A percentile compares a stretch with the other conserved stretches of the same genome.
phyloP scores from a whole-genome alignment of 2,329 filamentous ascomycete species.

The Claviceps spartinae region DNA sequence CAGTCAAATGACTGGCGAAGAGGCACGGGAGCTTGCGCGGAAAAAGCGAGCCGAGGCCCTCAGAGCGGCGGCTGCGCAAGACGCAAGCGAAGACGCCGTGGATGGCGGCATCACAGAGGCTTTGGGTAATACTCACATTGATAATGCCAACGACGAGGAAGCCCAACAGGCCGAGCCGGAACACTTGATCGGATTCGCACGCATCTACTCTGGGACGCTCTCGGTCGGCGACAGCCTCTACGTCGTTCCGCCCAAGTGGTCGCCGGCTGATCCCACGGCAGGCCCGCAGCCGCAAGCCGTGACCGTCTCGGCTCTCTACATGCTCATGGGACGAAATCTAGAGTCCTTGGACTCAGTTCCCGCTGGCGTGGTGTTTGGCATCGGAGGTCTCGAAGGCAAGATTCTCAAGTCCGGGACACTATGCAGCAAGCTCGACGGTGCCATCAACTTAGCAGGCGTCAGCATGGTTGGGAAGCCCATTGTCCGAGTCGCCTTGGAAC shows the following conservation, averaged over 20 bases:
- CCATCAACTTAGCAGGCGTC: slow-evolving; percentile 82
- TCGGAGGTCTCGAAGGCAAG: slow-evolving; percentile 80
- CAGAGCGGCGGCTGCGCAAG: slow-evolving; percentile 48
- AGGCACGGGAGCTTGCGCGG: slow-evolving; percentile 75
- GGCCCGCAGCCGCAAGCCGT: slow-evolving; percentile 67
- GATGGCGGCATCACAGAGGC: slow-evolving; percentile 44
- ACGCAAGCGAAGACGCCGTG: slow-evolving; percentile 33
- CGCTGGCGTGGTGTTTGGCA: slow-evolving; percentile 89
- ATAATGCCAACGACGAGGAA: slow-evolving; percentile 32
- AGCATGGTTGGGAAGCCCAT: slow-evolving; percentile 73
- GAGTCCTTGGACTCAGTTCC: slow-evolving; percentile 75
- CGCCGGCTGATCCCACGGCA: slow-evolving; percentile 60
- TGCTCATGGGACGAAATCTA: slow-evolving; percentile 86
- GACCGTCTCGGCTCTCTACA: slow-evolving; percentile 75
- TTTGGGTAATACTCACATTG: slow-evolving; percentile 46
- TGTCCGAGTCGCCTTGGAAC: slow-evolving; percentile 90
- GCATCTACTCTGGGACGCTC: slow-evolving; percentile 82
- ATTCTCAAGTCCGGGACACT: slow-evolving; percentile 94
- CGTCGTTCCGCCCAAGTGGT: slow-evolving; percentile 86
- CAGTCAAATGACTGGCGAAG: slow-evolving; percentile 70
- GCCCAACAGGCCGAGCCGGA: slow-evolving; percentile 60
- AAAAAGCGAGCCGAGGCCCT: slow-evolving; percentile 84
- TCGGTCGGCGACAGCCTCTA: slow-evolving; percentile 84
- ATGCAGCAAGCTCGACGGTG: slow-evolving; percentile 74
- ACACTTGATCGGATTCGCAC: slow-evolving; percentile 85